Conservation (phyloP, 176 grass and related monocot genomes). For the Lolium multiflorum region DNA sequence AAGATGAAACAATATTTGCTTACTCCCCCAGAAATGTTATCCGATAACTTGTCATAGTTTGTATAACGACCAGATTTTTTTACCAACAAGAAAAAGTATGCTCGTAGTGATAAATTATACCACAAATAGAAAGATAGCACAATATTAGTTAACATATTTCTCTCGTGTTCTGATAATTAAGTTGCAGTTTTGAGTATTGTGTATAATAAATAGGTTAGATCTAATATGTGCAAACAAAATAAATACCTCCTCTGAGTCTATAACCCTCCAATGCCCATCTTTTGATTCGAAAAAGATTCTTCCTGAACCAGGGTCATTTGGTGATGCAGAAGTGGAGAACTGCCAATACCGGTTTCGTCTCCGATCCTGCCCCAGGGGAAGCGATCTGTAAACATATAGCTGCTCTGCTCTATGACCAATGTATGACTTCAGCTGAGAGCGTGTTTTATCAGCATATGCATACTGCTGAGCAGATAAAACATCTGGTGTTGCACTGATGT, state of each 20-base stretch:
- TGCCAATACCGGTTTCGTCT: conserved; percentile 96
- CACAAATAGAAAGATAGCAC: background rate
- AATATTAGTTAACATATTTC: conserved; percentile 27
- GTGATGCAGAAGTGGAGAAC: conserved; percentile 82
- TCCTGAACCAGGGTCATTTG: conserved; percentile 95
- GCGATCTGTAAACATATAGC: conserved; percentile 84
- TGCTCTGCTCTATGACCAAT: conserved; percentile 93
- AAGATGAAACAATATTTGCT: background rate
- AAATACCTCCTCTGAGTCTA: conserved; percentile 89
- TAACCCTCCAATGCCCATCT: conserved; percentile 86
- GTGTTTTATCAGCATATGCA: conserved; percentile 88
- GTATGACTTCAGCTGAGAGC: conserved; percentile 82
- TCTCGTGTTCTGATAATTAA: conserved; percentile 22
- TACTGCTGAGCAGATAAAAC: conserved; percentile 66
- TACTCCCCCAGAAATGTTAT: conserved; percentile 17
- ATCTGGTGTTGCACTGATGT: conserved; percentile 59
- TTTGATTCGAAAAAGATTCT: conserved; percentile 94
- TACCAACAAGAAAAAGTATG: background rate
- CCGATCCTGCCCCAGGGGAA: conserved; percentile 92
- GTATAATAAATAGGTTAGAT: conserved; percentile 22
- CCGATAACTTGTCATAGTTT: conserved; percentile 2
- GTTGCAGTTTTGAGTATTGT: background rate
- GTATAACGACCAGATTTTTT: too few species aligned
- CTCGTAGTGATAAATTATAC: background rate
- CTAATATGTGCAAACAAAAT: conserved; percentile 4